Conservation (phyloP, 2,329 filamentous ascomycete genomes). For the Colletotrichum sp. region DNA sequence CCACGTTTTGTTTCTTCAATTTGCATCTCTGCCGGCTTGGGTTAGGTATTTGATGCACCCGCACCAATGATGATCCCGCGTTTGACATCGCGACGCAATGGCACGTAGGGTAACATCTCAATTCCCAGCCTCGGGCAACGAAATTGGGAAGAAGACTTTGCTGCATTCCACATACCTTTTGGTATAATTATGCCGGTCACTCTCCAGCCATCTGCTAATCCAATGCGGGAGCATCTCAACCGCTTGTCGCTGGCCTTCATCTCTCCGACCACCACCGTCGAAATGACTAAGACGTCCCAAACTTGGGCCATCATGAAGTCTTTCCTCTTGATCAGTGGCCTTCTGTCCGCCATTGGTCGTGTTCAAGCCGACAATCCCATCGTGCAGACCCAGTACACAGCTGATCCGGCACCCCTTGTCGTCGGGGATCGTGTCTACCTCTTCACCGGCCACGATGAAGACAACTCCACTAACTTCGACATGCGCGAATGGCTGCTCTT, state of each 20-base stretch:
- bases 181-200: not conserved
- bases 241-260: not conserved
- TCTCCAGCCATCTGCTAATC: not conserved
- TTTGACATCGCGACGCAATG: not conserved
- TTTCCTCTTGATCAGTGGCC: not conserved
- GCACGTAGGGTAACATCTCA: not conserved
- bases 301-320: not conserved
- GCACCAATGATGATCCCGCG: not conserved
- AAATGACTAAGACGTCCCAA: not conserved
- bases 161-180: not conserved
- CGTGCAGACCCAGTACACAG: not conserved
- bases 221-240: not conserved
- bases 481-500: constrained; percentile 39
- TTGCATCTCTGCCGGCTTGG: not conserved
- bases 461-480: constrained; percentile 27
- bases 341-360: not conserved
- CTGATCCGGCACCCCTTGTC: constrained; percentile 31
- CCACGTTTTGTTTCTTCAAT: not conserved
- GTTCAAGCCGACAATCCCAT: not conserved
- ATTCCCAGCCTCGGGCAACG: not conserved
- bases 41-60: not conserved
- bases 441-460: constrained; percentile 36
- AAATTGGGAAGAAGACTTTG: not conserved
- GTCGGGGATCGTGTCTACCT: constrained; percentile 32
- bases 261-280: not conserved